These are phyloP conservation scores for Wallacemonas collosoma DNA, from an alignment of 208 protist genomes.

Conservation along the genomic window DNA sequence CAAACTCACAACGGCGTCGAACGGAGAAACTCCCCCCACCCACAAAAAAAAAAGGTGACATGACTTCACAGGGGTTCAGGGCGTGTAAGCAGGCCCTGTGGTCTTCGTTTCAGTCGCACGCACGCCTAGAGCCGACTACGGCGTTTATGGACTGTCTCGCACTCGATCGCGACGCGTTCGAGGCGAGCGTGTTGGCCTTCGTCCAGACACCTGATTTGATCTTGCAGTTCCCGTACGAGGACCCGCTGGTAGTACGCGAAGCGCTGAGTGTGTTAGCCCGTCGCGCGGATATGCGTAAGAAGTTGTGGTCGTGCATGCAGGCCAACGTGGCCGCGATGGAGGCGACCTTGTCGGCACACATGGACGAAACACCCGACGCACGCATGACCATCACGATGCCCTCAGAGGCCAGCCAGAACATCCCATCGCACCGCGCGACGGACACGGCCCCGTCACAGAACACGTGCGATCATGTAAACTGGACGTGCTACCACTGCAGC, in stretches of 20 bases:
- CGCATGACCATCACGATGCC: constrained; percentile 16
- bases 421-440: constrained; percentile 2
- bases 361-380: neutral
- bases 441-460: neutral
- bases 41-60: neutral
- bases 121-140: neutral
- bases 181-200: neutral
- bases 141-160: neutral
- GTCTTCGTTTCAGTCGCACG: constrained; percentile 45
- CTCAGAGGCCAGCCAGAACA: constrained; percentile 4
- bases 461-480: constrained; percentile 16
- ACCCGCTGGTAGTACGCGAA: neutral
- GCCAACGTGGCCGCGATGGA: constrained; percentile 8
- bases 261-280: neutral
- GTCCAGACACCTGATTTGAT: constrained; percentile 7
- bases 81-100: constrained; percentile 42
- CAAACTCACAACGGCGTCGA: too few relatives aligned
- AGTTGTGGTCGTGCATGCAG: neutral
- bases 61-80: constrained; percentile 17
- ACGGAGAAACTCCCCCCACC: too few relatives aligned
- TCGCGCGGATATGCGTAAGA: neutral
- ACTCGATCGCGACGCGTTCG: constrained; percentile 5
- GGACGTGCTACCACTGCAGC: constrained; percentile 18
- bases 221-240: constrained; percentile 9
- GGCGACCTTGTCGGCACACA: neutral